A percentile compares a stretch with the other conserved stretches of the same genome.
Evolutionary conservation across 2,329 filamentous ascomycete species (phyloP).

Genomic region (Pseudocercospora crystallina): DNA sequence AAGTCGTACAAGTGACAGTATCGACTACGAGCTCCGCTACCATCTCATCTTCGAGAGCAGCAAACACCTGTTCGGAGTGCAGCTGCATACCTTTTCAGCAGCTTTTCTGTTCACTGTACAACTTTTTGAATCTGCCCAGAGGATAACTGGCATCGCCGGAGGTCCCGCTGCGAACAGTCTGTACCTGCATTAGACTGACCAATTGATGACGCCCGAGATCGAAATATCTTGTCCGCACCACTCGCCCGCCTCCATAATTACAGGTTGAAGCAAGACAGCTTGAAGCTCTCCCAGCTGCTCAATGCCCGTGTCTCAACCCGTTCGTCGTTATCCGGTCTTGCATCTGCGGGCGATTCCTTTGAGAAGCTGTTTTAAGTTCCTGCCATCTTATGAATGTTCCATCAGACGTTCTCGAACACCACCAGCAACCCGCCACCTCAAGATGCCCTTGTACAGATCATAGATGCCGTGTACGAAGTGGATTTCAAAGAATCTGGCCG

Average conservation of each 20-base stretch:
- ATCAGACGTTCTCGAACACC: background rate
- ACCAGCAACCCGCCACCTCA: background rate
- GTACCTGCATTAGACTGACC: conserved; percentile 3
- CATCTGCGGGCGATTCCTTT: no score
- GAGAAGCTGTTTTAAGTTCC: no score
- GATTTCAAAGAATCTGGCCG: background rate
- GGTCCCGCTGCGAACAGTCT: background rate
- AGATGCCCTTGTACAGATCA: conserved; percentile 4
- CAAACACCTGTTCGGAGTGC: no score
- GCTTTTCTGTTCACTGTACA: no score
- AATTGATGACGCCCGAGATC: conserved; percentile 3
- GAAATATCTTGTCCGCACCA: background rate
- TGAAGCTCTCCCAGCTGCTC: background rate
- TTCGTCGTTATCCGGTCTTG: no score
- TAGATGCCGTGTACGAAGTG: background rate
- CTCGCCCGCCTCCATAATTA: background rate
- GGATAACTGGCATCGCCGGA: no score
- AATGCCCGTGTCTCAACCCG: no score
- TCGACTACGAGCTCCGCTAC: no score
- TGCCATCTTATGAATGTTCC: background rate
- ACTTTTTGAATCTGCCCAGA: no score
- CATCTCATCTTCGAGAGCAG: no score
- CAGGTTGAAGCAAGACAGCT: conserved; percentile 2
- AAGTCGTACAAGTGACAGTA: no score
- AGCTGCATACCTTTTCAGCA: no score